These are phyloP conservation scores for Candolleomyces efflorescens DNA, from an alignment of 768 basidiomycete genomes.

Conservation along the genomic window DNA sequence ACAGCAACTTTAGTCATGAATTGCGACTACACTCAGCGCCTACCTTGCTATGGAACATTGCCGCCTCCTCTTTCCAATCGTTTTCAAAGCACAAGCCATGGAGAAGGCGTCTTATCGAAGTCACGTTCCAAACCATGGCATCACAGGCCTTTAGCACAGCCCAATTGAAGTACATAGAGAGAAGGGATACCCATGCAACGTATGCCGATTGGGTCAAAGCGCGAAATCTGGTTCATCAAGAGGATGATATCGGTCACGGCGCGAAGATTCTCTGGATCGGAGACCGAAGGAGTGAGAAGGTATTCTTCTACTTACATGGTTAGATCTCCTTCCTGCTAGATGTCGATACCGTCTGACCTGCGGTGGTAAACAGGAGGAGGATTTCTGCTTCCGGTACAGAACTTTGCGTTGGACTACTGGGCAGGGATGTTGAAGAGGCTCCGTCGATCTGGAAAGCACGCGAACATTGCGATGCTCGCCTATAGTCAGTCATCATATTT, in stretches of 20 bases:
- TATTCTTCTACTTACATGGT: constrained; percentile 17
- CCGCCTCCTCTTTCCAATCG: neutral
- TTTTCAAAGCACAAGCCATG: neutral
- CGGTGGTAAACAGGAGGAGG: constrained; percentile 11
- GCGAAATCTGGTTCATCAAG: neutral
- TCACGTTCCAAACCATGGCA: neutral
- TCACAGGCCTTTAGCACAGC: neutral
- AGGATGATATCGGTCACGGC: constrained; percentile 11
- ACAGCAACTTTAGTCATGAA: no score
- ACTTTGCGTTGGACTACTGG: constrained; percentile 6
- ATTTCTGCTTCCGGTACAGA: constrained; percentile 11
- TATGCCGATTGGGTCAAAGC: neutral
- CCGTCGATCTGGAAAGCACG: constrained; percentile 10
- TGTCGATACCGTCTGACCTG: neutral
- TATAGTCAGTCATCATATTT: constrained; percentile 11
- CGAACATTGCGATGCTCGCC: constrained; percentile 13
- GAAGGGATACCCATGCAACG: neutral
- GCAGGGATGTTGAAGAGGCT: constrained; percentile 8
- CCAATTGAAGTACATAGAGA: neutral
- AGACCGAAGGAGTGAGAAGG: constrained; percentile 13
- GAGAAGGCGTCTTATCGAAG: neutral
- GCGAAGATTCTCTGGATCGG: constrained; percentile 15
- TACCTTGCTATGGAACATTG: neutral
- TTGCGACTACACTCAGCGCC: neutral
- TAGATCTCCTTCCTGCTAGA: neutral